phyloP scores from a whole-genome alignment of 163 green algal genomes.

The Chlorella variabilis region DNA sequence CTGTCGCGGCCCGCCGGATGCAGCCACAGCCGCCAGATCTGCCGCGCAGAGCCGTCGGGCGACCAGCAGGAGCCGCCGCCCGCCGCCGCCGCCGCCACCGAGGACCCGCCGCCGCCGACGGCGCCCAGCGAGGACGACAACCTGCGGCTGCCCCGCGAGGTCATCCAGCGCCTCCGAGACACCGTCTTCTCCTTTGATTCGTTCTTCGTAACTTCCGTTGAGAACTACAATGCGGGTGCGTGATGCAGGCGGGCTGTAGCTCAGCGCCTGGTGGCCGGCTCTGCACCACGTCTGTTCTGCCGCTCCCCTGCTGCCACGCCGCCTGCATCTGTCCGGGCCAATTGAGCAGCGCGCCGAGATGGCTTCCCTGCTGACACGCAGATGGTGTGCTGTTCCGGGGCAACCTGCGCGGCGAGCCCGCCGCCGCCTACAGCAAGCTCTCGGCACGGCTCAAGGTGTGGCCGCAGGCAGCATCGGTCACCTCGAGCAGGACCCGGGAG shows the following conservation, averaged over 20 bases:
- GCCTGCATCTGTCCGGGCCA: not conserved
- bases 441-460: constrained; percentile 54
- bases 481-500: no score
- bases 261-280: no score
- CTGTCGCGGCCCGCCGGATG: no score
- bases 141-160: constrained; percentile 60
- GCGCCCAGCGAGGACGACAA: not conserved
- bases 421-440: constrained; percentile 55
- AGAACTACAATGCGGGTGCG: constrained; percentile 74
- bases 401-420: constrained; percentile 74
- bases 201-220: constrained; percentile 86
- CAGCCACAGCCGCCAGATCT: no score
- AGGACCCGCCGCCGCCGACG: not conserved
- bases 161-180: constrained; percentile 75
- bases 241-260: no score
- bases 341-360: not conserved
- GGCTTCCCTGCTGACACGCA: not conserved
- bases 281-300: no score
- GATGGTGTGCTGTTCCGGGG: constrained; percentile 87
- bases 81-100: not conserved
- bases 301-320: no score
- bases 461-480: not conserved
- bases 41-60: constrained; percentile 1
- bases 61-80: not conserved
- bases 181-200: constrained; percentile 90